Evolutionary conservation across 805 yeast species (phyloP).

Genomic region (Nakazawaea anatomiae): DNA sequence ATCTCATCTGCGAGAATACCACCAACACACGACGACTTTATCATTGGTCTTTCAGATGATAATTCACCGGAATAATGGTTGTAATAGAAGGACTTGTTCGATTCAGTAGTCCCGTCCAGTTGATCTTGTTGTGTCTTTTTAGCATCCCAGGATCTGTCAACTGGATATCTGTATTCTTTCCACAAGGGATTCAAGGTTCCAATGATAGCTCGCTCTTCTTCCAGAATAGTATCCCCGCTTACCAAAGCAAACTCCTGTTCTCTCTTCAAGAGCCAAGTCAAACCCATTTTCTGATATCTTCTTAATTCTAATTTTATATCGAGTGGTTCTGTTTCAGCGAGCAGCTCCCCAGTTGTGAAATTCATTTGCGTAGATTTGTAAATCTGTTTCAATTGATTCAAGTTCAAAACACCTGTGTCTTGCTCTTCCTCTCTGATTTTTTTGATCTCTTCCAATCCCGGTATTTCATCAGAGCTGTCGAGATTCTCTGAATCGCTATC

Average conservation of each 20-base stretch:
- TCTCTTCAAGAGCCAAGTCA: constrained; percentile 84
- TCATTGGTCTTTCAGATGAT: constrained; percentile 58
- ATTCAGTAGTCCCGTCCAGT: neutral
- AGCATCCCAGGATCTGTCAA: constrained; percentile 31
- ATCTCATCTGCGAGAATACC: constrained; percentile 94
- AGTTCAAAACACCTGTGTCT: constrained; percentile 35
- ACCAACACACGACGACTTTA: constrained; percentile 59
- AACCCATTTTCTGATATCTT: constrained; percentile 77
- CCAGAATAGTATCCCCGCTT: constrained; percentile 23
- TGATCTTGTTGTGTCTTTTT: constrained; percentile 2
- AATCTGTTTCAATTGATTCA: constrained; percentile 71
- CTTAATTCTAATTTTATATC: constrained; percentile 57
- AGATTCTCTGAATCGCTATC: constrained; percentile 10
- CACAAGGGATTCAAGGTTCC: constrained; percentile 79
- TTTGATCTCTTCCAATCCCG: constrained; percentile 1
- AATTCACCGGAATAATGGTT: constrained; percentile 79
- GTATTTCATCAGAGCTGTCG: constrained; percentile 9
- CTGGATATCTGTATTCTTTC: constrained; percentile 77
- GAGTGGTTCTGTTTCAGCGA: constrained; percentile 60
- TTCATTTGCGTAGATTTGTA: constrained; percentile 58
- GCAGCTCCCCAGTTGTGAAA: constrained; percentile 40
- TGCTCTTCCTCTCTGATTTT: constrained; percentile 1
- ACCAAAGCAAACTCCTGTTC: constrained; percentile 56
- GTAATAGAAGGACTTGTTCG: constrained; percentile 50
- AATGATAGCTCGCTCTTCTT: constrained; percentile 31